Conservation (phyloP, 208 protist genomes). For the Trichomonas vaginalis region DNA sequence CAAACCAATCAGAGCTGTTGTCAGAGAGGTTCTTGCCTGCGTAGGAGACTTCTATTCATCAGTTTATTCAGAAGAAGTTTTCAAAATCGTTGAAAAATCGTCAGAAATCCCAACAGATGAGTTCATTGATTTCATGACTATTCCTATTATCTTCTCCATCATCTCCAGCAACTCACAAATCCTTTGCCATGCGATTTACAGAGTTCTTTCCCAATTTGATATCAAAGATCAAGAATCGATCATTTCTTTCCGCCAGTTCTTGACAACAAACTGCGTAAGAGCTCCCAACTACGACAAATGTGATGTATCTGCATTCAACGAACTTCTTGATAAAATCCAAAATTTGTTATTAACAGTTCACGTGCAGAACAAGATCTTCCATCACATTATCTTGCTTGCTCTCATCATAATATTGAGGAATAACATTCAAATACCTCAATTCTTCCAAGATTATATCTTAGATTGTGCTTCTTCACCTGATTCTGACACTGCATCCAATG, state of each 20-base stretch:
- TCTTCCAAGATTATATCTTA: background rate
- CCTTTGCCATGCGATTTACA: background rate
- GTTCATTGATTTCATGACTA: background rate
- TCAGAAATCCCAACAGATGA: background rate
- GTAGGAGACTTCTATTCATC: background rate
- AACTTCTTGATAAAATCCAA: background rate
- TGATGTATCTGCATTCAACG: background rate
- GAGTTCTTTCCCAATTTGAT: background rate
- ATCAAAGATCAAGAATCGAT: background rate
- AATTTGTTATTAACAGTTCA: background rate
- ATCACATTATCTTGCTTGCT: background rate
- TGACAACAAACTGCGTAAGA: background rate
- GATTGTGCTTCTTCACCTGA: background rate
- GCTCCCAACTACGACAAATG: background rate
- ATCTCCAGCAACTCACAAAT: background rate
- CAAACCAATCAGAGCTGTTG: background rate
- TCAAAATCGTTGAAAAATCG: background rate
- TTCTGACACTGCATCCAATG: background rate
- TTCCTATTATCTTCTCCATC: background rate
- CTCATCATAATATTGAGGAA: background rate
- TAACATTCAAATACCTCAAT: background rate
- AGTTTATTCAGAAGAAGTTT: background rate
- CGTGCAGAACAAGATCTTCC: background rate
- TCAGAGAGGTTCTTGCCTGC: background rate
- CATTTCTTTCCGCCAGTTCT: background rate